Evolutionary conservation across 768 basidiomycete species (phyloP).

Genomic region (Trametes cubensis): DNA sequence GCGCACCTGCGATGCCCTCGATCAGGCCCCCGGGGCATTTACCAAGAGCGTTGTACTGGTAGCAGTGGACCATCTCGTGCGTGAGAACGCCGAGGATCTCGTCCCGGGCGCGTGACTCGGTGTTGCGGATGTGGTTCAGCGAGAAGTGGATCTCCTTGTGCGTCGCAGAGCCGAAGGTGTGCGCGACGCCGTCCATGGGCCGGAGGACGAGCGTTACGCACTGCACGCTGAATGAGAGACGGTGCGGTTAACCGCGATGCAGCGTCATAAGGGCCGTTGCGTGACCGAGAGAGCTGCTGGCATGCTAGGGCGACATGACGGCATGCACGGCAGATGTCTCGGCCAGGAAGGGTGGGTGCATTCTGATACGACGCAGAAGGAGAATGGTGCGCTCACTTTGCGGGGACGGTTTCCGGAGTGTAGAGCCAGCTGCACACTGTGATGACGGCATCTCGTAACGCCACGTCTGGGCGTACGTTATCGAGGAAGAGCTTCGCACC

Average conservation of each 20-base stretch:
- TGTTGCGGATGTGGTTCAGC: constrained; percentile 59
- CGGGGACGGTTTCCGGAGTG: constrained; percentile 49
- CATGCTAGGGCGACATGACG: constrained; percentile 40
- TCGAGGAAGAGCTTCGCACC: constrained; percentile 60
- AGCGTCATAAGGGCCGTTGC: constrained; percentile 10
- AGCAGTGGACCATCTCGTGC: constrained; percentile 82
- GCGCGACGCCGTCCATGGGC: constrained; percentile 61
- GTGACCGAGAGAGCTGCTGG: constrained; percentile 20
- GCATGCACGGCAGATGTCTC: constrained; percentile 29
- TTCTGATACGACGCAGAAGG: background rate
- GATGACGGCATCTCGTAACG: constrained; percentile 42
- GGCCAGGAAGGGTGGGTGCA: constrained; percentile 4
- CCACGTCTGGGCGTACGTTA: constrained; percentile 46
- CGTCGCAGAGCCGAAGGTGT: constrained; percentile 56
- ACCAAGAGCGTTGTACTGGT: constrained; percentile 64
- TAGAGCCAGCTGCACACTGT: constrained; percentile 46
- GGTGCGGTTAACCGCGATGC: constrained; percentile 13
- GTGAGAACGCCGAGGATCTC: constrained; percentile 73
- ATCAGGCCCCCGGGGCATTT: constrained; percentile 71
- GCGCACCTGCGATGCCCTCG: constrained; percentile 76
- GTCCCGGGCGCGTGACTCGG: constrained; percentile 45
- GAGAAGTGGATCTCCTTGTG: constrained; percentile 80
- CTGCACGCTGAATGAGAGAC: constrained; percentile 45
- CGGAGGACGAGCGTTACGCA: constrained; percentile 61
- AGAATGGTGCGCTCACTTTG: constrained; percentile 41